These are phyloP conservation scores for Fragilariopsis cylindrus DNA, from an alignment of 108 stramenopile genomes.

Conservation along the genomic window DNA sequence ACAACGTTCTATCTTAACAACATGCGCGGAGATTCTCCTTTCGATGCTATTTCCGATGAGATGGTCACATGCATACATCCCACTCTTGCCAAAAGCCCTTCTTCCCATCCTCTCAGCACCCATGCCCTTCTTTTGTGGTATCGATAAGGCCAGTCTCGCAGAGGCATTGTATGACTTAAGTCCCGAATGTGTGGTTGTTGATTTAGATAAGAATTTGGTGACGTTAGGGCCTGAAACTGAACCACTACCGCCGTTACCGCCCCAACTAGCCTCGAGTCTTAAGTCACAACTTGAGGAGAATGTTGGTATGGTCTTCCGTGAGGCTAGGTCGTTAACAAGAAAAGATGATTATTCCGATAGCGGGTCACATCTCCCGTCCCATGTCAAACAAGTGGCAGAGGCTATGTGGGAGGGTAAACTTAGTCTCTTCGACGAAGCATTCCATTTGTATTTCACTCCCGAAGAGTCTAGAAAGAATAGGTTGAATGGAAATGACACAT, in stretches of 20 bases:
- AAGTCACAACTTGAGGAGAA: slow-evolving; percentile 54
- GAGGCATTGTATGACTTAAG: slow-evolving; percentile 71
- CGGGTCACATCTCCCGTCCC: slow-evolving; percentile 60
- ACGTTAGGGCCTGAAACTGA: slow-evolving; percentile 62
- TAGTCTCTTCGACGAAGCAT: slow-evolving; percentile 80
- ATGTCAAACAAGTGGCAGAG: slow-evolving; percentile 75
- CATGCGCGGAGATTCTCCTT: slow-evolving; percentile 81
- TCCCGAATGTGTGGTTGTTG: slow-evolving; percentile 80
- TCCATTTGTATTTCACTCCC: slow-evolving; percentile 73
- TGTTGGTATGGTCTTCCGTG: slow-evolving; percentile 73
- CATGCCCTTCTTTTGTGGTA: slow-evolving; percentile 84
- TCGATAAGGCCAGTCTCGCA: slow-evolving; percentile 79
- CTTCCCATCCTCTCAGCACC: slow-evolving; percentile 82
- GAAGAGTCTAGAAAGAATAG: slow-evolving; percentile 76
- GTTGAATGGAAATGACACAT: slow-evolving; percentile 75
- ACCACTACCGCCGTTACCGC: slow-evolving; percentile 70
- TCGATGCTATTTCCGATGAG: slow-evolving; percentile 89
- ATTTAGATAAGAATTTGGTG: slow-evolving; percentile 80
- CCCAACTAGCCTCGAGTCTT: slow-evolving; percentile 46
- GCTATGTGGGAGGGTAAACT: slow-evolving; percentile 77
- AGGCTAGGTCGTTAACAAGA: slow-evolving; percentile 61
- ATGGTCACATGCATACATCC: slow-evolving; percentile 91
- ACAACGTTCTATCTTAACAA: slow-evolving; percentile 82
- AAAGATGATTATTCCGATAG: slow-evolving; percentile 74
- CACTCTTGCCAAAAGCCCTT: slow-evolving; percentile 76